These are phyloP conservation scores for Kluyveromyces marxianus DNA, from an alignment of 1,139 yeast species.

Conservation along the genomic window DNA sequence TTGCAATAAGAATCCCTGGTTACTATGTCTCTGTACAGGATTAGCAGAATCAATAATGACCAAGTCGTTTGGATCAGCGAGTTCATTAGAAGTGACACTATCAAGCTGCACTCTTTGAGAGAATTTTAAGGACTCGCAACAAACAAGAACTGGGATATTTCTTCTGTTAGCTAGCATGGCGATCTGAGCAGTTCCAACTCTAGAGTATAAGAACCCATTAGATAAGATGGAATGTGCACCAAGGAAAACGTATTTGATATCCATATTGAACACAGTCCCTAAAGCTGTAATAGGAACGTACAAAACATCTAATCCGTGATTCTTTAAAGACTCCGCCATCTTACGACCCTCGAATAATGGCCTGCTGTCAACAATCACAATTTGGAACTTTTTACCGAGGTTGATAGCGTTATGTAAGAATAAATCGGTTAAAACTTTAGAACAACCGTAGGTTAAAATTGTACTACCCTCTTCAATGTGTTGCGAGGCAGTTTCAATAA, in stretches of 20 bases:
- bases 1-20: constrained; percentile 55
- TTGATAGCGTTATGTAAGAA: constrained; percentile 62
- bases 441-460: constrained; percentile 80
- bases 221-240: constrained; percentile 98
- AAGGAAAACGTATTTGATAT: constrained; percentile 82
- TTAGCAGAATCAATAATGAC: constrained; percentile 40
- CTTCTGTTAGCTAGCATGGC: constrained; percentile 87
- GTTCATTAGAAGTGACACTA: constrained; percentile 86
- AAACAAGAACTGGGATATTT: constrained; percentile 87
- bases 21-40: constrained; percentile 45
- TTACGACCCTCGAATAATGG: constrained; percentile 92
- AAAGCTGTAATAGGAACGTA: constrained; percentile 77
- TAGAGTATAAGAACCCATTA: constrained; percentile 84
- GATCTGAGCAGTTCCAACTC: constrained; percentile 92
- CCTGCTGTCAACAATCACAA: constrained; percentile 88
- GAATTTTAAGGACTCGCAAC: constrained; percentile 93
- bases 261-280: constrained; percentile 74
- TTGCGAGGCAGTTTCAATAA: constrained; percentile 70
- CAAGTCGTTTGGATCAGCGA: constrained; percentile 78
- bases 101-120: constrained; percentile 94
- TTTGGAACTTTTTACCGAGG: constrained; percentile 62
- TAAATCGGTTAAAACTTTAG: constrained; percentile 72
- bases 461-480: constrained; percentile 76
- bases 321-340: constrained; percentile 56
- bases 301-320: constrained; percentile 52